Conservation (phyloP, 164 flowering plant species). For the Litsea cubeba region DNA sequence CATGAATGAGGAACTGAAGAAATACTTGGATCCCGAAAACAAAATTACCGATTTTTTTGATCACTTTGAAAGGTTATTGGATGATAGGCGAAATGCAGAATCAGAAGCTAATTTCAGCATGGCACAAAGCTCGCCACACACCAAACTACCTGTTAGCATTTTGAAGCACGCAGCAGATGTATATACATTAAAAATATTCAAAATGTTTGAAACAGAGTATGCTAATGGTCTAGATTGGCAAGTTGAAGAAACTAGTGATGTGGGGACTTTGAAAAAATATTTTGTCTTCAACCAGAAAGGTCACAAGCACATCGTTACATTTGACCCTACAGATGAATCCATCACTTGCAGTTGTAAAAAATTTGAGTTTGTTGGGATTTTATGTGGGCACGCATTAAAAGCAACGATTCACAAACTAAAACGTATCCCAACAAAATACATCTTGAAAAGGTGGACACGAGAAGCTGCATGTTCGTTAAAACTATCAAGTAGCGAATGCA, state of each 20-base stretch:
- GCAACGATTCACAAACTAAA: no score
- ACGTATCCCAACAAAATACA: no score
- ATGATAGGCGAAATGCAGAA: neutral
- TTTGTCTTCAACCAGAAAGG: neutral
- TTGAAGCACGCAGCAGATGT: neutral
- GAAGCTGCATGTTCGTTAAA: no score
- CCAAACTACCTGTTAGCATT: neutral
- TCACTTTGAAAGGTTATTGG: neutral
- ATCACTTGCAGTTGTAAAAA: conserved; percentile 7
- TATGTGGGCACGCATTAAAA: no score
- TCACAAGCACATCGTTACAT: neutral
- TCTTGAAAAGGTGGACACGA: no score
- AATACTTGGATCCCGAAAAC: neutral
- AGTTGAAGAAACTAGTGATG: neutral
- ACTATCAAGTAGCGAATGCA: no score
- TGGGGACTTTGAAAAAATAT: neutral
- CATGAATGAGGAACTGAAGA: conserved; percentile 1
- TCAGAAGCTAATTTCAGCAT: neutral
- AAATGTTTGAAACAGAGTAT: conserved; percentile 1
- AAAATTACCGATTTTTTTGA: neutral
- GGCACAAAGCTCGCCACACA: neutral
- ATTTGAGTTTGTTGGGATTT: neutral
- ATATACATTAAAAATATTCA: neutral
- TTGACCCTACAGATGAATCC: neutral
- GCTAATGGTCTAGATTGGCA: neutral